Conservation (phyloP, 306 rosid genomes). For the Sechiopsis laciniata region DNA sequence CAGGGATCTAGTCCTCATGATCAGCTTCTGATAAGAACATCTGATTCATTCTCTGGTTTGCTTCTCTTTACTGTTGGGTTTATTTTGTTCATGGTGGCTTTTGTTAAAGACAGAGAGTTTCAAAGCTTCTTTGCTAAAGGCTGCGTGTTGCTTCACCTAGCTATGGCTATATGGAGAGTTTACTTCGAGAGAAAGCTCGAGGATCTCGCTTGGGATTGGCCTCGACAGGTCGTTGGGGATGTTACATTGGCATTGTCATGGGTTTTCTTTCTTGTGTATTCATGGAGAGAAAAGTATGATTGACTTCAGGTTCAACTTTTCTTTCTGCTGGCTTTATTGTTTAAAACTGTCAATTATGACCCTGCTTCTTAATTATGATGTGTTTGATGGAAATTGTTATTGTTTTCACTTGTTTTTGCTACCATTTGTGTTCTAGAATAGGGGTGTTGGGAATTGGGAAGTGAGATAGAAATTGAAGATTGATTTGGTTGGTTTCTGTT, state of each 20-base stretch:
- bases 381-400: neutral
- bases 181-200: slow-evolving; percentile 54
- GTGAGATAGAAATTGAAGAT: neutral
- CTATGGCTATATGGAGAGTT: slow-evolving; percentile 84
- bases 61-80: slow-evolving; percentile 64
- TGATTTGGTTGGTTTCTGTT: neutral
- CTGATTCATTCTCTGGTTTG: slow-evolving; percentile 84
- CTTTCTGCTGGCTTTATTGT: slow-evolving; percentile 4
- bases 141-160: slow-evolving; percentile 68
- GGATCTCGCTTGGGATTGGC: slow-evolving; percentile 65
- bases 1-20: slow-evolving; percentile 88
- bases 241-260: slow-evolving; percentile 69
- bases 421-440: neutral
- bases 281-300: slow-evolving; percentile 90
- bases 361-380: slow-evolving; percentile 4
- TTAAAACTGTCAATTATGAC: slow-evolving; percentile 9
- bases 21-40: slow-evolving; percentile 60
- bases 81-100: slow-evolving; percentile 71
- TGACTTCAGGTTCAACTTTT: slow-evolving; percentile 23
- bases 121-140: slow-evolving; percentile 91
- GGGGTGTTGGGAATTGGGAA: slow-evolving; percentile 6
- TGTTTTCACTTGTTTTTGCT: slow-evolving; percentile 5
- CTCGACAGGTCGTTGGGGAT: slow-evolving; percentile 67
- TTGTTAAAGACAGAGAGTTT: slow-evolving; percentile 71
- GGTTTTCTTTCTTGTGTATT: slow-evolving; percentile 59